Conservation (phyloP, 768 basidiomycete species). For the Lentinus tigrinus region DNA sequence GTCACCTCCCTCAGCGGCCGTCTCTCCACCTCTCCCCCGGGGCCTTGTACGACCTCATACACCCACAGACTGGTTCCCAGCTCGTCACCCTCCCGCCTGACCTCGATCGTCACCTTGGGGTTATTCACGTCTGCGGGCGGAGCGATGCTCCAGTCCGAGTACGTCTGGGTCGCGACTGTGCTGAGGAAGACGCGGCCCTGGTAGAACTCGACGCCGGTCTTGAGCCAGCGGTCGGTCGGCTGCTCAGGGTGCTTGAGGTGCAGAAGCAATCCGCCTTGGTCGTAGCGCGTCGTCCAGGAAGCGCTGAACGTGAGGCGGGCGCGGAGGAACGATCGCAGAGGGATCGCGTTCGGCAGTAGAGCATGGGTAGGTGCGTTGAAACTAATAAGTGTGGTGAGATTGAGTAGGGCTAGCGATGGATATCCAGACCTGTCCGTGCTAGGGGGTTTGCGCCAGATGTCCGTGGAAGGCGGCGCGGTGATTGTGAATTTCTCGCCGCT, state of each 20-base stretch:
- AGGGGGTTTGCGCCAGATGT: conserved; percentile 32
- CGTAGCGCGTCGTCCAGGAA: conserved; percentile 29
- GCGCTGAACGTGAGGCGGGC: conserved; percentile 28
- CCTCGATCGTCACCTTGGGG: conserved; percentile 19
- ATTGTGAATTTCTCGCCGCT: not conserved
- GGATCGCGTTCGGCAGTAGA: conserved; percentile 4
- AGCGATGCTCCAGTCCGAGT: conserved; percentile 29
- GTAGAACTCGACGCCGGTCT: conserved; percentile 31
- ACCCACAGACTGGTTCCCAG: conserved; percentile 17
- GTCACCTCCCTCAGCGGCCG: conserved; percentile 26
- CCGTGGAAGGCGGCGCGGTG: conserved; percentile 22
- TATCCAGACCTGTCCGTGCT: conserved; percentile 8
- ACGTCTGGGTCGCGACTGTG: conserved; percentile 23
- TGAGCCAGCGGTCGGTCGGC: conserved; percentile 22
- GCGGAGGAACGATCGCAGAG: conserved; percentile 17
- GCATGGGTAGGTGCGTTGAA: conserved; percentile 21
- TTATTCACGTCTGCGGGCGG: conserved; percentile 15
- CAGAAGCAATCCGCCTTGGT: conserved; percentile 30
- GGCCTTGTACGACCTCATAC: conserved; percentile 25
- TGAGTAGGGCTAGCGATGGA: too few species aligned
- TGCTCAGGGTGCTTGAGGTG: conserved; percentile 8
- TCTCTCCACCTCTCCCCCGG: conserved; percentile 14
- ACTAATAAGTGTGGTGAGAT: not conserved
- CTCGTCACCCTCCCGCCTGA: conserved; percentile 20
- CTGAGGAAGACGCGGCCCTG: conserved; percentile 24